Base-by-base conservation (phyloP, 2,329 filamentous ascomycete species). In the Chaetomium olivaceum region DNA sequence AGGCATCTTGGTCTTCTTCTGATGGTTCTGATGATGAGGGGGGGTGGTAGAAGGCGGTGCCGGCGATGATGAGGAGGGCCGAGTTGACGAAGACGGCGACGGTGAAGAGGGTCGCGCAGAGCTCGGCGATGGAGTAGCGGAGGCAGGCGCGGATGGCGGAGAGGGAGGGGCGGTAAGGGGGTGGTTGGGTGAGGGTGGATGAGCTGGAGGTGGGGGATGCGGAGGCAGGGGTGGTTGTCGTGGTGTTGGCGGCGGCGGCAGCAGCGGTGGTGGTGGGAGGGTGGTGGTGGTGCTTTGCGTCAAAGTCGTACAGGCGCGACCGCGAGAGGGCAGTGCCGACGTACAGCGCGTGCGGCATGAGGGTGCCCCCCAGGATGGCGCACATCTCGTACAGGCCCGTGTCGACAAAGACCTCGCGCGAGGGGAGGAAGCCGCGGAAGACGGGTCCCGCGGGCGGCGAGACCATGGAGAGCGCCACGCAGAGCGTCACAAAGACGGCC, bases 31-130 rank as follows among this genome's bases (percentile, higher is more conserved):
- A n/a, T n/a, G 33, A 4, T 23, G 50, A 27, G 23, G 48, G 48
- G 23, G n/a, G n/a, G 11, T 29, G 50, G 74, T 89, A 93, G 0
- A 96, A 83, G 0, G 90, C 89, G 0, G 91, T 87, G 27, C 92
- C 93, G 0, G 93, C 89, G 14, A 93, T 89, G 71, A 95, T 92
- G 16, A 95, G 83, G 72, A 95, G 94, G 43, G 91, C 85, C 62
- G 87, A 91, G 79, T 95, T 95, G 73, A 94, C 90, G 73, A 95
- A 95, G 3, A 95, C 83, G 0, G 91, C 91, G 75, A 94, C 93
- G 0, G 90, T 92, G 75, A 93, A 92, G 43, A 95, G 87, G 0
- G 89, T 90, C 16, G 92, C 74, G 7, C 85, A 80, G 11, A 93
- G 80, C 74, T 95, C 91, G 23, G 84, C 79, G 64, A 91, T 87